Base-by-base conservation (phyloP, 371 early-diverging fungal species). In the Mortierella sp. region DNA sequence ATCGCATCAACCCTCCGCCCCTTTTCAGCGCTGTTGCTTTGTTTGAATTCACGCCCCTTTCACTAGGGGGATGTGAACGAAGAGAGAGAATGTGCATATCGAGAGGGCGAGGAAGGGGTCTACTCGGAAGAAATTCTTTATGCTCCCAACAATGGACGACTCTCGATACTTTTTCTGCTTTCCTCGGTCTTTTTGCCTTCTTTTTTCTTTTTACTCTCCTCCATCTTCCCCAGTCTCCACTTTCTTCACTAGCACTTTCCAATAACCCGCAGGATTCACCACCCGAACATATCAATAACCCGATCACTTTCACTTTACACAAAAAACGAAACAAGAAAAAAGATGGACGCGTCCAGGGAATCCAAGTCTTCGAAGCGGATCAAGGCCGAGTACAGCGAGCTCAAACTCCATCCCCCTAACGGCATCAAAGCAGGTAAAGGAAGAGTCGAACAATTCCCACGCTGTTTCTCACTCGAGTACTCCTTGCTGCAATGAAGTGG, bases 321-420 rank as follows among this genome's bases (percentile, higher is more conserved):
- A 6, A 14, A 31, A 55, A 58, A 16, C 29, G 16, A 34, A 19
- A 47, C 19, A 1, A 47, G 2, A 5, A 8, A 9, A 58, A n/a
- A n/a, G n/a, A 58, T 58, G 58, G 37, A 58, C 22, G 9, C 58
- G 22, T 22, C 34, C 7, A 58, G 58, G 34, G 58, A 58, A 58
- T 14, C 58, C 31, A 58, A 58, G 58, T 58, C 58, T 7, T 58
- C 58, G 31, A 58, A 34, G 34, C 58, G 58, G 37, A 58, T 58
- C 58, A 34, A 58, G 58, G 58, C 58, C 22, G 58, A 58, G 58
- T 58, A 58, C 37, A 34, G 34, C 8, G 58, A 58, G 34, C 58
- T 58, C 58, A 58, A 58, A 34, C 58, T 58, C 34, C 58, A 34
- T 9, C 58, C 58, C 9, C 58, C 29, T 22, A 58, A 58, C 22